These are phyloP conservation scores for Talaromyces verruculosus DNA, from an alignment of 2,329 filamentous ascomycete species.

Conservation along the genomic window DNA sequence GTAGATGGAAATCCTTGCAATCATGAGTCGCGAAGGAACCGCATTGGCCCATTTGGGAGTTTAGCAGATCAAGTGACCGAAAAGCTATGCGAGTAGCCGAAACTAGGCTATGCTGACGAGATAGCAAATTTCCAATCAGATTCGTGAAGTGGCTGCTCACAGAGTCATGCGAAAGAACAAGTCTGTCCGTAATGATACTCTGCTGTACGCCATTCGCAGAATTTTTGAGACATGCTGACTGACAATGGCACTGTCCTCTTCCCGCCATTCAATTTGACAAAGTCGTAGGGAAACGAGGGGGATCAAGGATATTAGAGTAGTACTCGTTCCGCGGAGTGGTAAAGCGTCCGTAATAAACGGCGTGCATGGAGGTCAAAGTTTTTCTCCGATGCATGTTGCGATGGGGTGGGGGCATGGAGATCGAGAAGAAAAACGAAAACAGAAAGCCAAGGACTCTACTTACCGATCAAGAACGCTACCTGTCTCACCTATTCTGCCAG, in stretches of 20 bases:
- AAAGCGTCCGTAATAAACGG: slow-evolving; percentile 12
- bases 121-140: slow-evolving; percentile 23
- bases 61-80: slow-evolving; percentile 60
- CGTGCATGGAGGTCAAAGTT: slow-evolving; percentile 15
- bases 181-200: background rate
- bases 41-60: slow-evolving; percentile 31
- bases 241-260: slow-evolving; percentile 9
- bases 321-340: background rate
- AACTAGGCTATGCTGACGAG: slow-evolving; percentile 27
- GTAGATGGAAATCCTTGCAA: slow-evolving; percentile 4
- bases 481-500: slow-evolving; percentile 70
- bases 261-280: background rate
- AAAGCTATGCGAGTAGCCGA: slow-evolving; percentile 55
- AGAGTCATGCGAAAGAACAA: background rate
- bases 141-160: slow-evolving; percentile 17
- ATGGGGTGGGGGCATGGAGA: background rate
- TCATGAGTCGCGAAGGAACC: slow-evolving; percentile 11
- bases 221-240: background rate
- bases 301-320: background rate
- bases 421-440: slow-evolving; percentile 31
- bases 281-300: background rate
- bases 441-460: slow-evolving; percentile 47
- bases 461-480: slow-evolving; percentile 88
- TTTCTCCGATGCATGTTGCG: background rate
- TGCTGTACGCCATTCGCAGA: slow-evolving; percentile 11